Base-by-base conservation (phyloP, 306 rosid genomes). In the Acmispon strigosus region DNA sequence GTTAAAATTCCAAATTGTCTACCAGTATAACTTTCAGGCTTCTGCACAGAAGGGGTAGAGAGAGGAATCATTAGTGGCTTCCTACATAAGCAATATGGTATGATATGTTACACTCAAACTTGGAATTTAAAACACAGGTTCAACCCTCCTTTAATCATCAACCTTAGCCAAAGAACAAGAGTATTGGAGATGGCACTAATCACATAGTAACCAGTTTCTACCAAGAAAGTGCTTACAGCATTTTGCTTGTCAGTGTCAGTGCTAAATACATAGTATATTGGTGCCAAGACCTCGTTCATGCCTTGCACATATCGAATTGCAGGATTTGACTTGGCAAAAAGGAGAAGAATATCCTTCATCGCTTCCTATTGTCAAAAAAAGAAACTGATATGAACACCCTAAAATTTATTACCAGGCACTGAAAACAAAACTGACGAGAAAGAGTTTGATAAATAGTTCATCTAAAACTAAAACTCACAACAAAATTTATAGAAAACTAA, bases 201-300 rank as follows among this genome's bases (percentile, higher is more conserved):
- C 29, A 48, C 13, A 69, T 32, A 59, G 42, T 52, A 64, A 68
- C 32, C 32, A 42, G 70, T 54, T 68, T 69, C 52, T 24, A 9
- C 17, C 16, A 20, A 42, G 73, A 70, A 59, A 77, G 70, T 54
- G 61, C 97, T 87, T 89, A 91, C 96, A 68, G 79, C 78, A 70
- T 85, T 87, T 76, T 85, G 80, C 60, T 84, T 87, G 80, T 85
- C 75, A 8, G 80, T 56, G 76, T 89, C 96, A 4, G 78, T 82
- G 54, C 85, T 85, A 51, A 85, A 85, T 19, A 89, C 84, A 55
- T 80, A 87, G 90, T 80, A 89, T 52, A 91, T 67, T 32, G 97
- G 96, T 19, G 97, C 90, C 87, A 91, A 79, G 78, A 91, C 91
- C 82, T 91, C 97, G 66, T 91, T 89, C 97, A 91, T 89, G 76